Conservation (phyloP, 352 stramenopile genomes). For the Paralagenidium karlingii region DNA sequence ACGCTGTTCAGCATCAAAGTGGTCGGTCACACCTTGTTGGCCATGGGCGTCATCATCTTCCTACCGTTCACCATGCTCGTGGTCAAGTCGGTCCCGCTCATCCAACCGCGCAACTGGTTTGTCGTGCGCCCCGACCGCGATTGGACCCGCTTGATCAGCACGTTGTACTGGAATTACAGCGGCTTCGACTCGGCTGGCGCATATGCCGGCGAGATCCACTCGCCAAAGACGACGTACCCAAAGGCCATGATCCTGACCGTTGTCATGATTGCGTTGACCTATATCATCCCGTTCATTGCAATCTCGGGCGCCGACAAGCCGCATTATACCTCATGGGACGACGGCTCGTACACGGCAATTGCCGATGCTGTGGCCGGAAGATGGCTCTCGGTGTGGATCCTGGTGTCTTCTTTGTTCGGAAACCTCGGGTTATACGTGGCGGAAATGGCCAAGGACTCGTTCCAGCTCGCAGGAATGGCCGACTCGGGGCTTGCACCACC, state of each 20-base stretch:
- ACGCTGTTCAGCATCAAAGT: slow-evolving; percentile 59
- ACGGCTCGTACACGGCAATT: slow-evolving; percentile 67
- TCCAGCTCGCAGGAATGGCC: slow-evolving; percentile 70
- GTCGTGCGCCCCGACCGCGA: slow-evolving; percentile 48
- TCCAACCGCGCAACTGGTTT: slow-evolving; percentile 54
- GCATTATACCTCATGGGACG: slow-evolving; percentile 59
- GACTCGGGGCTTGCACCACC: slow-evolving; percentile 65
- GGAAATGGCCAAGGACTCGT: slow-evolving; percentile 75
- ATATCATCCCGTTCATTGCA: slow-evolving; percentile 56
- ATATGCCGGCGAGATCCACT: slow-evolving; percentile 61
- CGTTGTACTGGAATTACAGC: slow-evolving; percentile 78
- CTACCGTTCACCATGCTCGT: slow-evolving; percentile 51
- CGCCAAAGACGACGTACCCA: slow-evolving; percentile 57
- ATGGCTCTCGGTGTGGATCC: slow-evolving; percentile 63
- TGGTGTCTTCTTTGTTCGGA: slow-evolving; percentile 62
- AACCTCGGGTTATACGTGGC: slow-evolving; percentile 75
- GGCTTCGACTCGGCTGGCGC: slow-evolving; percentile 61
- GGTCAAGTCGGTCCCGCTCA: slow-evolving; percentile 28
- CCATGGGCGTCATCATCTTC: slow-evolving; percentile 57
- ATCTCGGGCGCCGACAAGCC: slow-evolving; percentile 56
- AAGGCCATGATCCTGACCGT: slow-evolving; percentile 67
- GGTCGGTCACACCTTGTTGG: slow-evolving; percentile 42
- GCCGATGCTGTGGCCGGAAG: slow-evolving; percentile 41
- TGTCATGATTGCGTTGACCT: slow-evolving; percentile 62
- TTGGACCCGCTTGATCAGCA: slow-evolving; percentile 46